phyloP scores from a whole-genome alignment of 2,329 filamentous ascomycete genomes.

The Rhexocercosporidium sp. region DNA sequence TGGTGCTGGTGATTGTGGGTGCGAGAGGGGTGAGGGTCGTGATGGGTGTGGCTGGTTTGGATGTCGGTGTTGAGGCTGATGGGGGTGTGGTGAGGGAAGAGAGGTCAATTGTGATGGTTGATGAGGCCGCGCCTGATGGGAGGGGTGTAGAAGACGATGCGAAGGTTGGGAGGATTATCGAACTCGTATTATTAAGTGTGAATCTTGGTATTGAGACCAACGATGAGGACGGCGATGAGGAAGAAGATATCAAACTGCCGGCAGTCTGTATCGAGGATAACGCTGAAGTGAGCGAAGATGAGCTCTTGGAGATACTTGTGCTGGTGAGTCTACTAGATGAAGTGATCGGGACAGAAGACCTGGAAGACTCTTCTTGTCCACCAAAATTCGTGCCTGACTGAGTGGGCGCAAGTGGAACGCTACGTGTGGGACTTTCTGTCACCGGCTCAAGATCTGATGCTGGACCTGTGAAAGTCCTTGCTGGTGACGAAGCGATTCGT shows the following conservation, averaged over 20 bases:
- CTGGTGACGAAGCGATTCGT: background rate
- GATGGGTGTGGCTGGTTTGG: background rate
- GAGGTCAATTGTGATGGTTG: slow-evolving; percentile 20
- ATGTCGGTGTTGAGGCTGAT: background rate
- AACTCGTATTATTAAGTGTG: slow-evolving; percentile 34
- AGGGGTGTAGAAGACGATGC: slow-evolving; percentile 15
- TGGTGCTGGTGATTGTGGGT: slow-evolving; percentile 20
- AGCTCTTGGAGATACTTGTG: background rate
- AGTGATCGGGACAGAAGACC: background rate
- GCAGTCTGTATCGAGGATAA: background rate
- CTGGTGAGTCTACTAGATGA: background rate
- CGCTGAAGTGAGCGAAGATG: background rate
- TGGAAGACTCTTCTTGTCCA: background rate
- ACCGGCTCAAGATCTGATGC: slow-evolving; percentile 10
- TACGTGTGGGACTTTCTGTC: slow-evolving; percentile 1
- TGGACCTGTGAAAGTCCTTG: background rate
- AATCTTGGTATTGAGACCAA: slow-evolving; percentile 29
- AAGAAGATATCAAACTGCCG: background rate
- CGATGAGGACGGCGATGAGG: slow-evolving; percentile 9
- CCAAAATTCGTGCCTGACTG: background rate
- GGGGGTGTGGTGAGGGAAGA: slow-evolving; percentile 12
- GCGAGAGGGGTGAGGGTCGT: slow-evolving; percentile 10
- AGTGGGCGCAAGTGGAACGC: background rate
- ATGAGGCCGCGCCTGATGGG: slow-evolving; percentile 16
- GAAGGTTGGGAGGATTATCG: slow-evolving; percentile 20